Conservation (phyloP, 2,329 filamentous ascomycete species). For the Trichoderma gracile region DNA sequence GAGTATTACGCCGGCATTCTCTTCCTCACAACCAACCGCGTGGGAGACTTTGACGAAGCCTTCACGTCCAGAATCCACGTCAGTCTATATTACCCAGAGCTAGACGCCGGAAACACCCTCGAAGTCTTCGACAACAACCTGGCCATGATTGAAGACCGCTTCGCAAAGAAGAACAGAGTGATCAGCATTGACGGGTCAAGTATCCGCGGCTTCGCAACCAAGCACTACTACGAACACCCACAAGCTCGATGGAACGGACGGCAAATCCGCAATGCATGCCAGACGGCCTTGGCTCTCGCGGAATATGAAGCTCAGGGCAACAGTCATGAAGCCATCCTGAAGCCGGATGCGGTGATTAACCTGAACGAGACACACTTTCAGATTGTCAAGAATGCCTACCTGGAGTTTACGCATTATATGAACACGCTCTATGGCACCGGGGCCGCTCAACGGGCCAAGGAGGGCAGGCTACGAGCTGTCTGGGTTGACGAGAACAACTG, state of each 20-base stretch:
- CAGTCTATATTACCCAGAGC: slow-evolving; percentile 35
- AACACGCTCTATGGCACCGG: slow-evolving; percentile 17
- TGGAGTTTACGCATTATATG: slow-evolving; percentile 30
- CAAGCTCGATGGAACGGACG: slow-evolving; percentile 27
- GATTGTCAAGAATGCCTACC: slow-evolving; percentile 30
- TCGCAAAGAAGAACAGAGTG: neutral
- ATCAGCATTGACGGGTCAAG: neutral
- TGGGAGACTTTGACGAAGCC: slow-evolving; percentile 40
- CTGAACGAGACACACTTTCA: slow-evolving; percentile 28
- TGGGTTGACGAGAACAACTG: neutral
- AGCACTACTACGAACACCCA: neutral
- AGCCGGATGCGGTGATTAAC: slow-evolving; percentile 25
- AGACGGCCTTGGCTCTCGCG: slow-evolving; percentile 34
- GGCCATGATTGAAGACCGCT: slow-evolving; percentile 29
- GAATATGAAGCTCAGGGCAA: slow-evolving; percentile 36
- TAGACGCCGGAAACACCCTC: neutral
- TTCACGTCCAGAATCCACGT: slow-evolving; percentile 42
- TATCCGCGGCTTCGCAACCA: neutral
- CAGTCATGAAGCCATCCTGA: slow-evolving; percentile 23
- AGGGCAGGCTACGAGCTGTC: slow-evolving; percentile 2
- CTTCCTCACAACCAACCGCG: slow-evolving; percentile 41
- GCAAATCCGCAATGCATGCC: slow-evolving; percentile 28
- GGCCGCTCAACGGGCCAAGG: neutral
- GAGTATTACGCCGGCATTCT: slow-evolving; percentile 43
- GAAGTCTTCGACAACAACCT: slow-evolving; percentile 27